Base-by-base conservation (phyloP, 768 basidiomycete species). In the Pleurotus sapidus region DNA sequence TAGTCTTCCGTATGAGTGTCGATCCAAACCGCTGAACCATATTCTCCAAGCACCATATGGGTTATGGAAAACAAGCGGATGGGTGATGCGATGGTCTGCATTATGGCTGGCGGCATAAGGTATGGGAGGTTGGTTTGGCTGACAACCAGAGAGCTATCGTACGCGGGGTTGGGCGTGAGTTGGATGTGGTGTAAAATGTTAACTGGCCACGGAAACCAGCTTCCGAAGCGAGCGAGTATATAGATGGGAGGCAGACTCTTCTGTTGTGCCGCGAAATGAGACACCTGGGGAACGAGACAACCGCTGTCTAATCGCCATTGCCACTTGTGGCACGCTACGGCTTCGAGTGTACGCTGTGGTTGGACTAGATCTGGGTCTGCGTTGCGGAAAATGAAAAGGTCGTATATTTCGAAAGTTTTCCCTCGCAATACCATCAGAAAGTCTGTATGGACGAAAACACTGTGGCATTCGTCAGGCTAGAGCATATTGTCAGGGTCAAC, bases 131-230 rank as follows among this genome's bases (percentile, higher is more conserved):
- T 83, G 23, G 65, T 60, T 38, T 67, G 51, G 40, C 63, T 67
- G n/a, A 68, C 63, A 3, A 62, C 61, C 17, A 60, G 56, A 23
- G 59, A 56, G 14, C 59, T 57, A 27, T 65, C 60, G 62, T 75
- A 82, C 5, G 64, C 55, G 3, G 68, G 60, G 64, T 85, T 82
- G 0, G 80, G 77, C 1, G 65, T 65, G 14, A 90, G 72, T 34
- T 76, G 64, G 64, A 79, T 87, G 66, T 85, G 82, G 61, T 88
- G 84, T n/a, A 89, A 73, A 23, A 84, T 68, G 66, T 90, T 88
- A 59, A 84, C 78, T 0, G 87, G 84, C 87, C 87, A 88, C 2
- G 86, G 86, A 58, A 79, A 82, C 54, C 71, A 74, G 64, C 80
- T 84, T 11, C 77, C 79, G 62, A 83, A 89, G 14, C 88, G 84